Evolutionary conservation across 345 rosid species (phyloP).

Genomic region (Pistacia vera): DNA sequence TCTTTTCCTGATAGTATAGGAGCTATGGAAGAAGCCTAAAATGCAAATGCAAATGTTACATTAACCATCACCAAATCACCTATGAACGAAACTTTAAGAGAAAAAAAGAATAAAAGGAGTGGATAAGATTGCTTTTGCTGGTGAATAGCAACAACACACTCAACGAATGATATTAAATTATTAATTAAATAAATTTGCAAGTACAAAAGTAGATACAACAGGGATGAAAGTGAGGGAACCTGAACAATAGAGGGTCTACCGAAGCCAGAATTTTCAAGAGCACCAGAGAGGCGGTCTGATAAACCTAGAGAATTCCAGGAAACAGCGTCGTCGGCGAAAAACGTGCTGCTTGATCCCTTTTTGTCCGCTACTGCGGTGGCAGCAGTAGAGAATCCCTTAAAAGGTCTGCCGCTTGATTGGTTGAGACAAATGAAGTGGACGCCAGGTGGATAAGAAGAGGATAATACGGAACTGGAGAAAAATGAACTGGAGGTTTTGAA

Average conservation of each 20-base stretch:
- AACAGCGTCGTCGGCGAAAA: conserved; percentile 64
- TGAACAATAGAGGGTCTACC: conserved; percentile 87
- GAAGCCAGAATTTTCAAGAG: conserved; percentile 67
- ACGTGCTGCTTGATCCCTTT: conserved; percentile 42
- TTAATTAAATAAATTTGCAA: neutral
- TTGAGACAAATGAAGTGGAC: conserved; percentile 36
- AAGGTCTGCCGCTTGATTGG: conserved; percentile 28
- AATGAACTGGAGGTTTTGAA: conserved; percentile 37
- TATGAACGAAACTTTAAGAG: neutral
- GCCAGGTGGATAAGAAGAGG: conserved; percentile 25
- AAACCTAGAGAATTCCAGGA: conserved; percentile 88
- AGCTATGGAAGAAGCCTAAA: conserved; percentile 72
- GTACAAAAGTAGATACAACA: neutral
- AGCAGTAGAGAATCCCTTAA: conserved; percentile 35
- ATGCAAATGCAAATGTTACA: conserved; percentile 6
- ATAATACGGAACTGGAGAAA: conserved; percentile 28
- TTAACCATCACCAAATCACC: neutral
- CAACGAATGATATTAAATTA: too few relatives aligned
- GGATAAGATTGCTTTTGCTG: too few relatives aligned
- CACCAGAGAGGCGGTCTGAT: conserved; percentile 56
- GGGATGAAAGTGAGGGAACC: conserved; percentile 30
- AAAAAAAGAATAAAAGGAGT: neutral
- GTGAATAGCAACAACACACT: too few relatives aligned
- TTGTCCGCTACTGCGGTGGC: conserved; percentile 31
- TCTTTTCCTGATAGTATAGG: conserved; percentile 81